Percentiles rank a stretch among this genome's conserved stretches.
These are phyloP conservation scores for Pterula multifida DNA, from an alignment of 1,284 basidiomycete genomes.

Conservation along the genomic window DNA sequence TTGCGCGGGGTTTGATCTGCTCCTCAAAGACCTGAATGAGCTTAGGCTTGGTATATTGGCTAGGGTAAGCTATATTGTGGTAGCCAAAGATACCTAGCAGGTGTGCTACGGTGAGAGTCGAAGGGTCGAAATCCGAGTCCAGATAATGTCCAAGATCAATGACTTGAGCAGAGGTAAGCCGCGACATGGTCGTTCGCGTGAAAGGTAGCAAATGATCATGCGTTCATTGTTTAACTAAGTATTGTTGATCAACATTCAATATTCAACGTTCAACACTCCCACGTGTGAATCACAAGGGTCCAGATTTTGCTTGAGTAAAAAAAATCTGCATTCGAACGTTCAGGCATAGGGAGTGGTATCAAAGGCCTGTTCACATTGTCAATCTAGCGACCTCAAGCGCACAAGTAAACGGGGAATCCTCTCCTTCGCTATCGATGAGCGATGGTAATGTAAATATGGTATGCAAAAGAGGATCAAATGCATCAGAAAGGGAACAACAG, in stretches of 20 bases:
- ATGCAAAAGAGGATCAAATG: neutral
- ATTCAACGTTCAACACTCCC: too few relatives aligned
- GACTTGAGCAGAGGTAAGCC: slow-evolving; percentile 59
- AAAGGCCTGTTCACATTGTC: neutral
- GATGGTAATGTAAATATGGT: neutral
- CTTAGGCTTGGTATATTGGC: slow-evolving; percentile 77
- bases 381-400: neutral
- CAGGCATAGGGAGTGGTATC: neutral
- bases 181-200: slow-evolving; percentile 65
- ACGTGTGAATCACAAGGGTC: too few relatives aligned
- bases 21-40: slow-evolving; percentile 74
- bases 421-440: neutral
- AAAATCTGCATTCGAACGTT: too few relatives aligned
- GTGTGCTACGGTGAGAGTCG: slow-evolving; percentile 69
- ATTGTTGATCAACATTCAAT: slow-evolving; percentile 1
- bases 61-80: slow-evolving; percentile 70
- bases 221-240: too few relatives aligned
- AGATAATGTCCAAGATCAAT: slow-evolving; percentile 72
- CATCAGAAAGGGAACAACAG: neutral
- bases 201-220: too few relatives aligned
- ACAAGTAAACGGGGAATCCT: neutral
- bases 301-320: too few relatives aligned
- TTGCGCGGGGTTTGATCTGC: slow-evolving; percentile 53
- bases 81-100: slow-evolving; percentile 73
- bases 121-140: slow-evolving; percentile 73